Percentiles rank a stretch among this genome's conserved stretches.
Conservation (phyloP, 257 asterid species). For the Solanum sejunctum region DNA sequence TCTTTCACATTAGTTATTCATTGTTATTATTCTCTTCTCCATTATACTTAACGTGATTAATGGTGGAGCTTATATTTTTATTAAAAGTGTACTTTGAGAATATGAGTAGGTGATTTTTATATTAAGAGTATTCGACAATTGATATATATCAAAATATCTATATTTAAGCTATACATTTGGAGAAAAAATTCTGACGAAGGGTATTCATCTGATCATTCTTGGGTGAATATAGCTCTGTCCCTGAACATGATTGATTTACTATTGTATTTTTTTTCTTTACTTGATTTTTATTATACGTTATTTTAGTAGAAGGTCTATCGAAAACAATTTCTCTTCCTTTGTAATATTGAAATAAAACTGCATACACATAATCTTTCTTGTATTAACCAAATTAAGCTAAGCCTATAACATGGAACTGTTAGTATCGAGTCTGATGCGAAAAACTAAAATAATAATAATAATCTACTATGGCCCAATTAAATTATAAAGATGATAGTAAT, state of each 20-base stretch:
- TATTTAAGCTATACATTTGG: no score
- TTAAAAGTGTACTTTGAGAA: no score
- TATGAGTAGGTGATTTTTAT: no score
- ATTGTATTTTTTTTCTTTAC: background rate
- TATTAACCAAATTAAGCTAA: background rate
- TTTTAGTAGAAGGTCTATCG: fast-evolving
- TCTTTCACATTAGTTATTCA: background rate
- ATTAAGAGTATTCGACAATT: no score
- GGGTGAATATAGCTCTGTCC: no score
- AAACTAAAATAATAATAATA: background rate
- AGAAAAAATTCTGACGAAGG: fast-evolving
- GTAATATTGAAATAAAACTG: background rate
- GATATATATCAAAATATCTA: no score
- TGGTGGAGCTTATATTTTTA: no score
- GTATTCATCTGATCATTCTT: no score
- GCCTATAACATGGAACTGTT: background rate
- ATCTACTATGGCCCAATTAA: background rate
- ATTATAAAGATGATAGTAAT: background rate
- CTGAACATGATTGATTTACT: background rate
- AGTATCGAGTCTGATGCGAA: background rate
- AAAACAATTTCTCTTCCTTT: background rate
- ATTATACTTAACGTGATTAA: background rate
- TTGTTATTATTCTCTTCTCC: background rate
- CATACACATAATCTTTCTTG: background rate
- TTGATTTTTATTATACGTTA: background rate